Percentiles rank a stretch among this genome's conserved stretches.
Conservation (phyloP, 2,329 filamentous ascomycete genomes). For the Hymenoscyphus albidus region DNA sequence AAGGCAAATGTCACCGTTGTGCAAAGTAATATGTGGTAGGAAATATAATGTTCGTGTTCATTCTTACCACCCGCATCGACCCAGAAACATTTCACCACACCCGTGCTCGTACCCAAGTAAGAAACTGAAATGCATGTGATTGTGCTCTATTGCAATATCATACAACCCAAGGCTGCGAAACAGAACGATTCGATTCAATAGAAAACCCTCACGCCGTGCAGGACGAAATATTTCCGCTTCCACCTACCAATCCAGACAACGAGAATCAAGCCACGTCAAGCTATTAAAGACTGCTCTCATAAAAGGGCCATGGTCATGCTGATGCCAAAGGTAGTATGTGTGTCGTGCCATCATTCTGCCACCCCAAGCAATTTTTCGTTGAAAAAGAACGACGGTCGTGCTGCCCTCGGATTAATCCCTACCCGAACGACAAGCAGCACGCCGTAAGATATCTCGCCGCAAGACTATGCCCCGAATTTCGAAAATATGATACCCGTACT, state of each 20-base stretch:
- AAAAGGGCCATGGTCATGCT: slow-evolving; percentile 20
- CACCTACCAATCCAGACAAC: slow-evolving; percentile 25
- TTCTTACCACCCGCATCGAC: neutral
- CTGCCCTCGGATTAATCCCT: slow-evolving; percentile 13
- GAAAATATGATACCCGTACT: slow-evolving; percentile 13
- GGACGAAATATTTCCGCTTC: slow-evolving; percentile 25
- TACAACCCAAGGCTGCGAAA: slow-evolving; percentile 36
- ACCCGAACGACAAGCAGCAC: slow-evolving; percentile 9
- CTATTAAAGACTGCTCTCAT: slow-evolving; percentile 34
- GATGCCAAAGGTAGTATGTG: neutral
- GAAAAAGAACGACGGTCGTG: slow-evolving; percentile 22
- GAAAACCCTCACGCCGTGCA: slow-evolving; percentile 33
- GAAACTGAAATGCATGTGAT: slow-evolving; percentile 10
- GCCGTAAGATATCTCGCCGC: slow-evolving; percentile 16
- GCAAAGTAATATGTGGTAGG: no score
- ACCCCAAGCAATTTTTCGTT: slow-evolving; percentile 17
- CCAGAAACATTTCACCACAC: neutral
- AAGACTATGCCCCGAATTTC: slow-evolving; percentile 22
- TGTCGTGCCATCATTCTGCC: slow-evolving; percentile 23
- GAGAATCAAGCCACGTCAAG: slow-evolving; percentile 32
- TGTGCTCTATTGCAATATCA: slow-evolving; percentile 37
- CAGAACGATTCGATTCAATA: slow-evolving; percentile 23
- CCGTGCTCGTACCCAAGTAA: neutral
- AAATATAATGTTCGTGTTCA: neutral
- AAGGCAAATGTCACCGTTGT: no score